Evolutionary conservation across 179 eudicot genomes (phyloP).

Genomic region (Drosera spatulata): DNA sequence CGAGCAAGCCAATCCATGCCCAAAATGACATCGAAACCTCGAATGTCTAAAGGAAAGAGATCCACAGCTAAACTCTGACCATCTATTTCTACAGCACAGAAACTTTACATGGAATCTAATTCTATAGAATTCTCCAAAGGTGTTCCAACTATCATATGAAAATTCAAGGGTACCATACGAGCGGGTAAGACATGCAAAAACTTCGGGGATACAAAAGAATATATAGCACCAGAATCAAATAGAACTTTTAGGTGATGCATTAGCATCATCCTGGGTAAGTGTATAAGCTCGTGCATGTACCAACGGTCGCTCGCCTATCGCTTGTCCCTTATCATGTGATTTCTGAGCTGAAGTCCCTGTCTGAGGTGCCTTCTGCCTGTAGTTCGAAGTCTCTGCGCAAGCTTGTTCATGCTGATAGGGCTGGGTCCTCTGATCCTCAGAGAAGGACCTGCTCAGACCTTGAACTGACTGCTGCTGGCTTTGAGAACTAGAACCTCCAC

Average conservation of each 20-base stretch:
- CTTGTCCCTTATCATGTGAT: no score
- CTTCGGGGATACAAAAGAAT: neutral
- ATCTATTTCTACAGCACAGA: neutral
- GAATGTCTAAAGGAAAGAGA: neutral
- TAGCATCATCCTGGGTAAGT: neutral
- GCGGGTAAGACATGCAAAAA: neutral
- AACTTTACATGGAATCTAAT: rapidly evolving
- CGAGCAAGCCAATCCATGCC: neutral
- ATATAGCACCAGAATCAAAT: neutral
- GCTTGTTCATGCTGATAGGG: no score
- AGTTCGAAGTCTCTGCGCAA: no score
- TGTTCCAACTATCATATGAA: neutral
- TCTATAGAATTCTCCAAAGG: neutral
- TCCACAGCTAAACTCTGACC: neutral
- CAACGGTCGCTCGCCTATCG: no score
- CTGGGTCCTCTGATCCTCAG: no score
- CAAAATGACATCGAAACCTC: neutral
- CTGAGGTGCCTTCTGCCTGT: no score
- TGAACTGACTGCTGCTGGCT: no score
- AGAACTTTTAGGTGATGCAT: neutral
- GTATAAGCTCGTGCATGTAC: neutral
- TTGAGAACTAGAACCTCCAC: no score
- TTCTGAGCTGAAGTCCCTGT: no score
- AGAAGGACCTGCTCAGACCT: no score
- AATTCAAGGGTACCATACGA: neutral